phyloP scores from a whole-genome alignment of 805 yeast genomes.

The Barnettozyma botsteinii region DNA sequence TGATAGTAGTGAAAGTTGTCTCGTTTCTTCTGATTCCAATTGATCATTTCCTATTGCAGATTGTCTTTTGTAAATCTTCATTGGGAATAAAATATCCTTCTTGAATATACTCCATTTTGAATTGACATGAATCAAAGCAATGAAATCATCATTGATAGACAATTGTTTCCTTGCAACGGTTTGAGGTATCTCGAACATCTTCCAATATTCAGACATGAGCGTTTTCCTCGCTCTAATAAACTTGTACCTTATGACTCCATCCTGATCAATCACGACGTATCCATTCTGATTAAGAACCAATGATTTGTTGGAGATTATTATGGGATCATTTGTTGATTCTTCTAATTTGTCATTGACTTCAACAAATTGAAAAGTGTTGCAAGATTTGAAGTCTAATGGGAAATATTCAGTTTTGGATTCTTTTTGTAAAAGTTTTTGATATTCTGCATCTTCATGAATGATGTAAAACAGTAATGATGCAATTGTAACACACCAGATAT shows the following conservation, averaged over 20 bases:
- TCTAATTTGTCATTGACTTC: conserved; percentile 1
- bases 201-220: conserved; percentile 1
- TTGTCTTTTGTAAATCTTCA: conserved; percentile 1
- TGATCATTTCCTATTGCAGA: not conserved
- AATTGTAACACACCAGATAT: conserved; percentile 3
- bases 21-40: not conserved
- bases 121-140: conserved; percentile 5
- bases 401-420: conserved; percentile 7
- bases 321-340: not conserved
- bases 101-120: conserved; percentile 10
- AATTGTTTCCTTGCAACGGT: not conserved
- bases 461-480: conserved; percentile 2
- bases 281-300: not conserved
- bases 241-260: conserved; percentile 2
- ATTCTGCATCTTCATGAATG: not conserved
- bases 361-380: conserved; percentile 2
- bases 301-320: not conserved
- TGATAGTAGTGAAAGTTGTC: not conserved
- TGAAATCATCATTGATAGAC: not conserved
- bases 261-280: conserved; percentile 1
- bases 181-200: conserved; percentile 4
- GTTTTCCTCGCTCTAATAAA: conserved; percentile 1
- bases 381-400: conserved; percentile 5
- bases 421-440: not conserved
- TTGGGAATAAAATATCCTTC: conserved; percentile 7